Evolutionary conservation across 176 grass and related monocot genomes (phyloP), one percentile per base, ranked within the genome.

Genomic region (Juncus inflexus): DNA sequence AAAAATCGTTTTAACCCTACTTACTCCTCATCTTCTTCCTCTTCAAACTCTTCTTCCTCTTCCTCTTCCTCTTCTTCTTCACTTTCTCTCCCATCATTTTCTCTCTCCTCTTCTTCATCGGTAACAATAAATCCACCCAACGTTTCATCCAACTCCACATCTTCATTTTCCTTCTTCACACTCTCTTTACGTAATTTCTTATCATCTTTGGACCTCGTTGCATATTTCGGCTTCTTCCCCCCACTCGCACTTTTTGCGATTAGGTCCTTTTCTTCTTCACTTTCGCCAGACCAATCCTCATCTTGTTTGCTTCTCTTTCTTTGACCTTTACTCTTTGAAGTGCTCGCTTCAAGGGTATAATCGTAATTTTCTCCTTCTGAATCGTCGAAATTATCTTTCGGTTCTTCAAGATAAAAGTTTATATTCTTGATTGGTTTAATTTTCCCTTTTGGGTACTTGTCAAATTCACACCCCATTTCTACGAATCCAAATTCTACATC

Each of bases 401-500:
- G 61, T 78, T 73, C 81, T 60, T 89, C 85, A 6, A 97, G 52
- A 35, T 83, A 91, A 87, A 84, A 89, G 76, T 84, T 89, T 87
- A 87, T 91, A 12, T 86, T 79, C 64, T 89, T 89, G 2, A 80
- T 65, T 13, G 87, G 15, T 2, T 45, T 66, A 36, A 91, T 79
- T 67, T 77, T 76, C 15, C 77, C 78, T 77, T 58, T 89, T 0
- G 84, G 82, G 9, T 77, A 91, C 12, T 50, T 88, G 12, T 97
- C 80, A 56, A 89, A 86, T 77, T 91, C 92, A 79, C 86, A 87
- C 9, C 83, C 87, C 70, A 71, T 73, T 2, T 79, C 71, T 19
- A 97, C 40, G 65, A 97, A 91, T 4, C 92, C 92, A 3, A 91
- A 91, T 63, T 91, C 85, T 91, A 81, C 85, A 83, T 58, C 12